Evolutionary conservation across 2,329 filamentous ascomycete species (phyloP).

Genomic region (Trichoderma cornu-damae): DNA sequence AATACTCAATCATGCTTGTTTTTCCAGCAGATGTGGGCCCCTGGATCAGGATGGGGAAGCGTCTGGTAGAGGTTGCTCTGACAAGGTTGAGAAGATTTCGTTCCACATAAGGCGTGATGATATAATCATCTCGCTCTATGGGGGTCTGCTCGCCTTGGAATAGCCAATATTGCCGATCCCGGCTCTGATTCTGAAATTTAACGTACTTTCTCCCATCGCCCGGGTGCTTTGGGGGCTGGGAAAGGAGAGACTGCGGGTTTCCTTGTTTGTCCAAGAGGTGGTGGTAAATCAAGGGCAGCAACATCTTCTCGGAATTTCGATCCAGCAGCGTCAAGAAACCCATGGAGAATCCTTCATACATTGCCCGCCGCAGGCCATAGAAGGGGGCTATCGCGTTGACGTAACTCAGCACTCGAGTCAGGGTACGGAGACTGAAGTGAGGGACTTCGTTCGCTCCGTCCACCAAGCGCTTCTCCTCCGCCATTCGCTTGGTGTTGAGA

Average conservation of each 20-base stretch:
- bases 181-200: conserved; percentile 62
- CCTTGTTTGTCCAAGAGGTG: conserved; percentile 66
- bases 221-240: conserved; percentile 72
- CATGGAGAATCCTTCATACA: conserved; percentile 97
- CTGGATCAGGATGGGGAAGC: conserved; percentile 92
- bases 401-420: conserved; percentile 86
- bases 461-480: conserved; percentile 76
- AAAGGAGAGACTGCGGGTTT: conserved; percentile 67
- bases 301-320: conserved; percentile 69
- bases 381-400: conserved; percentile 76
- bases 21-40: conserved; percentile 96
- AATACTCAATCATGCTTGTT: conserved; percentile 98
- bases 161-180: conserved; percentile 80
- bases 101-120: conserved; percentile 92
- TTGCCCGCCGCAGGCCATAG: conserved; percentile 77
- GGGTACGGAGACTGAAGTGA: conserved; percentile 91
- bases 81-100: conserved; percentile 93
- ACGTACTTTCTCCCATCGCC: conserved; percentile 73
- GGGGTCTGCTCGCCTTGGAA: conserved; percentile 62
- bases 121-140: conserved; percentile 80
- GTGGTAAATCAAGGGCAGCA: conserved; percentile 74
- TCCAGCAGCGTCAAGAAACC: conserved; percentile 89
- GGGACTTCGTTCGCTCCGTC: conserved; percentile 95
- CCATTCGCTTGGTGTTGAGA: conserved; percentile 76
- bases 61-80: conserved; percentile 82